These are phyloP conservation scores for Triticum timopheevii DNA, from an alignment of 176 grass and related monocot genomes.

Conservation along the genomic window DNA sequence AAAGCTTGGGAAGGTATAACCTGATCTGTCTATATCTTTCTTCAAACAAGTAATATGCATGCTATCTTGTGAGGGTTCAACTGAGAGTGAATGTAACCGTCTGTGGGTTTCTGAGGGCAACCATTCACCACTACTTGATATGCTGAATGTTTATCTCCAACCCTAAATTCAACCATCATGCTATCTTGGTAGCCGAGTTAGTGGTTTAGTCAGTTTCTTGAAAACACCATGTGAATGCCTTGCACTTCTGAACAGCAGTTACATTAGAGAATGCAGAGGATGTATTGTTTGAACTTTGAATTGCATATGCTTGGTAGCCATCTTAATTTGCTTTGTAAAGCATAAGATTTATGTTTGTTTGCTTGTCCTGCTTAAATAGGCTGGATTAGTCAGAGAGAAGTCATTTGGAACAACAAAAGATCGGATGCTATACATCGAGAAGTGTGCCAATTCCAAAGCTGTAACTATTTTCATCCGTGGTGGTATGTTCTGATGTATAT, in stretches of 20 bases:
- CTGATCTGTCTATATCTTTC: not conserved
- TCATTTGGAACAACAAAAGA: slow-evolving; percentile 98
- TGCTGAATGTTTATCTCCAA: not conserved
- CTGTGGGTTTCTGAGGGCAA: not conserved
- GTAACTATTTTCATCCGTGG: slow-evolving; percentile 98
- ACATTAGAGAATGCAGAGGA: not conserved
- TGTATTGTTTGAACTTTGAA: not conserved
- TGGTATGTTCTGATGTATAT: slow-evolving; percentile 48
- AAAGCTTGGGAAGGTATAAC: slow-evolving; percentile 91
- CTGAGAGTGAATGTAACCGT: not conserved
- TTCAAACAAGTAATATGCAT: not conserved
- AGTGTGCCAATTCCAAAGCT: slow-evolving; percentile 92
- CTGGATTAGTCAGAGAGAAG: slow-evolving; percentile 97
- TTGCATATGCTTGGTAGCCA: not conserved
- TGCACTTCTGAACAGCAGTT: not conserved
- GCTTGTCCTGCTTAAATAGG: slow-evolving; percentile 43
- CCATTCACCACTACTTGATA: not conserved
- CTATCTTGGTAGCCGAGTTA: not conserved
- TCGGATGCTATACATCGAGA: slow-evolving; percentile 89
- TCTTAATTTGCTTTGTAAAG: not conserved
- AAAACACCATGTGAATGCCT: not conserved
- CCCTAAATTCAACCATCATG: not conserved
- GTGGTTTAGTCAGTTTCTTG: not conserved
- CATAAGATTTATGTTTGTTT: not conserved
- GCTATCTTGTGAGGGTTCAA: not conserved